These are phyloP conservation scores for Mimosa pudica DNA, from an alignment of 306 rosid genomes.

Conservation along the genomic window DNA sequence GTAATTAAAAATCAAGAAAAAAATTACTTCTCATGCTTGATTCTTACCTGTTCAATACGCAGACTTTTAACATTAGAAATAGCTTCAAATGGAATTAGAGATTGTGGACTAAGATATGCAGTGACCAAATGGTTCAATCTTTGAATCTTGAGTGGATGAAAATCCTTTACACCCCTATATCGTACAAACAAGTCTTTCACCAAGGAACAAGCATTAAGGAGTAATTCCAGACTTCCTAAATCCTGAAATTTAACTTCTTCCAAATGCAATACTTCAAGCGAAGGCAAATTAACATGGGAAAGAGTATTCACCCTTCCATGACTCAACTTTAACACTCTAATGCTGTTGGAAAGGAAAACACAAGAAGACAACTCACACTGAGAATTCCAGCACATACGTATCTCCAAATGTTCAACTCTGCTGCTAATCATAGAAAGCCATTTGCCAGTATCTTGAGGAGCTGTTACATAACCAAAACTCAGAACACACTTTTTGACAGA, in stretches of 20 bases:
- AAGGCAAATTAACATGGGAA: not conserved
- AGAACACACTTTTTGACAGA: not conserved
- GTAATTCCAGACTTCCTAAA: not conserved
- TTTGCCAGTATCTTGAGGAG: not conserved
- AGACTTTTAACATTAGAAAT: not conserved
- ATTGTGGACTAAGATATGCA: not conserved
- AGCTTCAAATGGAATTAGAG: not conserved
- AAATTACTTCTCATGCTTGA: not conserved
- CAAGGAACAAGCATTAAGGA: not conserved
- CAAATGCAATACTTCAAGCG: not conserved
- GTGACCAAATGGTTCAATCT: not conserved
- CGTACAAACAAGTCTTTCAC: not conserved
- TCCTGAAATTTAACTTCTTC: not conserved
- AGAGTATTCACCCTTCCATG: not conserved
- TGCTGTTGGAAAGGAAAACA: not conserved
- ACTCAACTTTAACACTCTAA: not conserved
- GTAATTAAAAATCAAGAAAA: not conserved
- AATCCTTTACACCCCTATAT: not conserved
- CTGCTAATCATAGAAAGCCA: not conserved
- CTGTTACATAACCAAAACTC: not conserved
- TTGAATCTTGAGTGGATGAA: not conserved
- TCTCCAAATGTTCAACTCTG: not conserved
- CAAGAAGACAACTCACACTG: not conserved
- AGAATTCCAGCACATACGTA: not conserved
- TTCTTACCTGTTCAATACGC: not conserved